These are phyloP conservation scores for Actinomucor elegans DNA, from an alignment of 371 early-diverging fungal genomes.

Conservation along the genomic window DNA sequence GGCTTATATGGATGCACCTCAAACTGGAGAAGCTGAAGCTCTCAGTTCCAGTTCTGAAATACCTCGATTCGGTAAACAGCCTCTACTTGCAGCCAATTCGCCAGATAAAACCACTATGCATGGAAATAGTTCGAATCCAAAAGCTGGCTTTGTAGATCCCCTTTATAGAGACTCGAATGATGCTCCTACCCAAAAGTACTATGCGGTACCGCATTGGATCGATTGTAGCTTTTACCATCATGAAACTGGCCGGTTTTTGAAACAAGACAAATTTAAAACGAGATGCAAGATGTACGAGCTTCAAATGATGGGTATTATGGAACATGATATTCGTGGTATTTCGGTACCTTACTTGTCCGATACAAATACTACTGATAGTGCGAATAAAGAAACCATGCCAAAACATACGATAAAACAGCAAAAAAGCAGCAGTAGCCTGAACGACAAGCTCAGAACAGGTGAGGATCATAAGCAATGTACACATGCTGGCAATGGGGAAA, in stretches of 20 bases:
- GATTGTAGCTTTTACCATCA: slow-evolving; percentile 86
- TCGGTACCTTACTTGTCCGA: slow-evolving; percentile 58
- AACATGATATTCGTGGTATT: slow-evolving; percentile 61
- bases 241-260: slow-evolving; percentile 49
- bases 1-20: slow-evolving; percentile 61
- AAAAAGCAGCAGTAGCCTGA: slow-evolving; percentile 43
- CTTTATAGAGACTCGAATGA: slow-evolving; percentile 50
- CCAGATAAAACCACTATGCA: slow-evolving; percentile 33
- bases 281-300: slow-evolving; percentile 85
- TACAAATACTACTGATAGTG: not conserved
- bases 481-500: slow-evolving; percentile 21
- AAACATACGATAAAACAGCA: slow-evolving; percentile 9
- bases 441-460: slow-evolving; percentile 22
- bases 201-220: slow-evolving; percentile 90
- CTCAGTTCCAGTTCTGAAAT: slow-evolving; percentile 14
- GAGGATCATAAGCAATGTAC: slow-evolving; percentile 20
- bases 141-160: slow-evolving; percentile 55
- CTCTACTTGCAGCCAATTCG: slow-evolving; percentile 18
- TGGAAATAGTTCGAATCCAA: slow-evolving; percentile 8
- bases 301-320: slow-evolving; percentile 81
- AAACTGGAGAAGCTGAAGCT: slow-evolving; percentile 18
- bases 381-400: not conserved
- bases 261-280: slow-evolving; percentile 59
- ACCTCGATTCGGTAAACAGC: slow-evolving; percentile 8
- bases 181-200: slow-evolving; percentile 53